These are phyloP conservation scores for Rhododendron griersonianum DNA, from an alignment of 148 eudicot species.

Conservation along the genomic window DNA sequence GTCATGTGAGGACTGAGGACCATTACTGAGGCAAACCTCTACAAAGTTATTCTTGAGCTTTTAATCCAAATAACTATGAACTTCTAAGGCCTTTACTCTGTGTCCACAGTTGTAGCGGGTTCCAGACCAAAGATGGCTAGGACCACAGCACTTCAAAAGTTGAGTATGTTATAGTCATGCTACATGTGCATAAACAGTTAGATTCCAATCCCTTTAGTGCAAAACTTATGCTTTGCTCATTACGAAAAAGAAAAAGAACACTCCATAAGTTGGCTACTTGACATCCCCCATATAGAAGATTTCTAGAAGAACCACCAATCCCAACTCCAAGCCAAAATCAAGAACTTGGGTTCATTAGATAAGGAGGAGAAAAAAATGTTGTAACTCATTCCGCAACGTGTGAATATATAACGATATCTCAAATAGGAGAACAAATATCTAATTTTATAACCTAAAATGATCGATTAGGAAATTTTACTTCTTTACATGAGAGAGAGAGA, in stretches of 20 bases:
- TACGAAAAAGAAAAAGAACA: background rate
- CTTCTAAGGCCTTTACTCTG: background rate
- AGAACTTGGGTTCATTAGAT: background rate
- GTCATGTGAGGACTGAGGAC: background rate
- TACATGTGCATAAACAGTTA: background rate
- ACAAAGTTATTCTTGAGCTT: background rate
- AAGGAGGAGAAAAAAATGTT: background rate
- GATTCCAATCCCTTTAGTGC: background rate
- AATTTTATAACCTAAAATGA: background rate
- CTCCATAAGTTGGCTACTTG: background rate
- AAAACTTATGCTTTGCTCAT: background rate
- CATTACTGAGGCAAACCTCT: background rate
- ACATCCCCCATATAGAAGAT: background rate
- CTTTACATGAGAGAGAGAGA: background rate
- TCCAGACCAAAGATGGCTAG: background rate
- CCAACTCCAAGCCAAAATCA: background rate
- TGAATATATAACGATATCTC: background rate
- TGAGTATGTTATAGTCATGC: background rate
- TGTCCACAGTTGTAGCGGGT: background rate
- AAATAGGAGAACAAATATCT: background rate
- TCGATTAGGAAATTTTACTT: no score
- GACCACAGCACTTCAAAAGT: background rate
- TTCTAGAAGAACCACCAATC: background rate
- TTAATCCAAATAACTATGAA: background rate
- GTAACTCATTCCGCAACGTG: background rate